phyloP scores from a whole-genome alignment of 2,329 filamentous ascomycete genomes.

The Pestalotiopsis sp. region DNA sequence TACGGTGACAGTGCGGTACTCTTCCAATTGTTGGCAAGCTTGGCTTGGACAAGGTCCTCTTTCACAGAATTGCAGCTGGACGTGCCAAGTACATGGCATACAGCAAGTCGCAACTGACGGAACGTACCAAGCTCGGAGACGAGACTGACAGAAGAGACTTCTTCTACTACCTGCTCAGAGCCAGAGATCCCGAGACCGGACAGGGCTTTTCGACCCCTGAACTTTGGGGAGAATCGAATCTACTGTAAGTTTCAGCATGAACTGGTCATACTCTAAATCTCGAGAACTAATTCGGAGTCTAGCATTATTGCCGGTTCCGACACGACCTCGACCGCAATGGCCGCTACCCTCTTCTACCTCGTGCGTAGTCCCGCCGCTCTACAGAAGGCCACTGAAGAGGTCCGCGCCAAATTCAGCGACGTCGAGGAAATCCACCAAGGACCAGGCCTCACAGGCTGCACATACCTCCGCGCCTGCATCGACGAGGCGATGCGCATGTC shows the following conservation, averaged over 20 bases:
- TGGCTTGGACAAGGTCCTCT: constrained; percentile 68
- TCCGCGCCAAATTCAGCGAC: constrained; percentile 52
- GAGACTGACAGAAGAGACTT: constrained; percentile 72
- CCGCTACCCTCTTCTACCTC: constrained; percentile 66
- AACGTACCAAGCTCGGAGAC: constrained; percentile 68
- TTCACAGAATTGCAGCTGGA: constrained; percentile 67
- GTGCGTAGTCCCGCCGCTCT: constrained; percentile 54
- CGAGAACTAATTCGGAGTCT: background rate
- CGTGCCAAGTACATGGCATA: constrained; percentile 73
- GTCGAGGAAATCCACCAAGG: constrained; percentile 61
- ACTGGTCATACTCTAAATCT: background rate
- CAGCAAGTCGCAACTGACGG: constrained; percentile 66
- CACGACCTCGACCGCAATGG: constrained; percentile 71
- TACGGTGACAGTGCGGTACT: constrained; percentile 62
- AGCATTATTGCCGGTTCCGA: constrained; percentile 73
- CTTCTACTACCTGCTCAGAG: constrained; percentile 75
- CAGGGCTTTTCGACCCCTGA: constrained; percentile 67
- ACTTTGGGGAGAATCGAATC: constrained; percentile 72
- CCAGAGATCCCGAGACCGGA: constrained; percentile 72
- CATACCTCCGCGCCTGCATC: constrained; percentile 66
- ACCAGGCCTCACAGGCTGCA: constrained; percentile 48
- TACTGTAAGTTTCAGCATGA: constrained; percentile 51
- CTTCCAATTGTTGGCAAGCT: constrained; percentile 71
- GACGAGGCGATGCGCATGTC: constrained; percentile 68
- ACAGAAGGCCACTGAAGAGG: constrained; percentile 49